These are phyloP conservation scores for Saturnispora gosingensis DNA, from an alignment of 805 yeast species.

Conservation along the genomic window DNA sequence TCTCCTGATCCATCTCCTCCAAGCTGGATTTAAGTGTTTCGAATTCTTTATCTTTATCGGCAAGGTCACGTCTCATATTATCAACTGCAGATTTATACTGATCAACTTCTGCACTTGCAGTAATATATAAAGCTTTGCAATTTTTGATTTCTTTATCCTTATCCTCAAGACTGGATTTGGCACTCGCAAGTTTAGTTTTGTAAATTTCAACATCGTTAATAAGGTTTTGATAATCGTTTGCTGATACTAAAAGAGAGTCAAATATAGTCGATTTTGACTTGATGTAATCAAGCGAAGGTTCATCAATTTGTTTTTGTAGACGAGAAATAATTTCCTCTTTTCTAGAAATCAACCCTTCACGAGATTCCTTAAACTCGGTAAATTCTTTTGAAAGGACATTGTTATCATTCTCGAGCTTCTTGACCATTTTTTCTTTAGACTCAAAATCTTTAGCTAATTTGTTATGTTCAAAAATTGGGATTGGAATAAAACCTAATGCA, in stretches of 20 bases:
- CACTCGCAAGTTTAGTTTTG: slow-evolving; percentile 4
- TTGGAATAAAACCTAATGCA: slow-evolving; percentile 13
- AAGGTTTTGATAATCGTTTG: slow-evolving; percentile 7
- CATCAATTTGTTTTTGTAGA: slow-evolving; percentile 2
- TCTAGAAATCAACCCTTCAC: background rate
- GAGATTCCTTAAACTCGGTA: background rate
- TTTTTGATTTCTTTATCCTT: background rate
- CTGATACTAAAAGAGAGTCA: slow-evolving; percentile 24
- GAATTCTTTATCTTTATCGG: background rate
- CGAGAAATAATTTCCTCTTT: background rate
- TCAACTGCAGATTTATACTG: background rate
- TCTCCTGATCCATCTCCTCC: background rate
- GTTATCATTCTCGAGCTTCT: background rate
- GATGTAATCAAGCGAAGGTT: slow-evolving; percentile 14
- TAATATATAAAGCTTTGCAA: background rate
- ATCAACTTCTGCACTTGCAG: background rate
- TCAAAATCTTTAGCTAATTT: background rate
- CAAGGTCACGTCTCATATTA: background rate
- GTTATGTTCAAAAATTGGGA: slow-evolving; percentile 15
- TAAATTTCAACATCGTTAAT: slow-evolving; percentile 2
- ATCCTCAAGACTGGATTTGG: background rate
- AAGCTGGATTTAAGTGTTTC: background rate
- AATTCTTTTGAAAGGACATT: background rate
- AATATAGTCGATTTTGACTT: slow-evolving; percentile 23
- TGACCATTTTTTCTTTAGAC: background rate